Conservation (phyloP, 768 basidiomycete genomes). For the Agrocybe chaxingu region DNA sequence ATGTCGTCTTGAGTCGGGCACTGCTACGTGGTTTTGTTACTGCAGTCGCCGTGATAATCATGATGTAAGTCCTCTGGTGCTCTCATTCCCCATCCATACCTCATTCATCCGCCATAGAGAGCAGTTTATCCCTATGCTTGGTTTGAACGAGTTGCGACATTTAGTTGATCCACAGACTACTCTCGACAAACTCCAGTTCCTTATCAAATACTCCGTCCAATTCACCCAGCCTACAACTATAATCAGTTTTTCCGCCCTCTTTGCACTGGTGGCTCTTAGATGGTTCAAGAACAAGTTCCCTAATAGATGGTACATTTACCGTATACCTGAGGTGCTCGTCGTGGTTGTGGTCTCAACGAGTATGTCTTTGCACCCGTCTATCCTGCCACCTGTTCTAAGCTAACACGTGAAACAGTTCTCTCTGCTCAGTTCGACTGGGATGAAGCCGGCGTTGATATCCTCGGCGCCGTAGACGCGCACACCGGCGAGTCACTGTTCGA, state of each 20-base stretch:
- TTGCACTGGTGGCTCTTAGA: slow-evolving; percentile 60
- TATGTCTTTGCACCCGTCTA: slow-evolving; percentile 32
- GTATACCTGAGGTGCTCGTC: slow-evolving; percentile 86
- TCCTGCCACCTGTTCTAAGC: background rate
- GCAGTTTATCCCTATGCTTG: slow-evolving; percentile 89
- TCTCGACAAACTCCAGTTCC: slow-evolving; percentile 74
- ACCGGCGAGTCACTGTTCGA: slow-evolving; percentile 62
- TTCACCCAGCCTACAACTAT: slow-evolving; percentile 66
- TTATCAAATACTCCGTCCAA: slow-evolving; percentile 54
- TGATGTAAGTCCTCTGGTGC: slow-evolving; percentile 51
- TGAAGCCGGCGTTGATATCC: slow-evolving; percentile 72
- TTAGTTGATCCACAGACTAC: slow-evolving; percentile 61
- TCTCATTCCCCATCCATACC: background rate
- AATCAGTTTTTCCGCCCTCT: slow-evolving; percentile 72
- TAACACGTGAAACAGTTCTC: slow-evolving; percentile 44
- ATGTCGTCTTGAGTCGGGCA: slow-evolving; percentile 89
- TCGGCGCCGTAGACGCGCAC: slow-evolving; percentile 72
- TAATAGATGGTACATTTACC: slow-evolving; percentile 68
- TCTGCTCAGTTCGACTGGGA: slow-evolving; percentile 75
- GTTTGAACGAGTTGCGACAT: slow-evolving; percentile 57
- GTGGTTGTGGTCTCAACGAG: slow-evolving; percentile 82
- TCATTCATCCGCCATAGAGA: slow-evolving; percentile 41
- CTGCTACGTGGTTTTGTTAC: slow-evolving; percentile 85
- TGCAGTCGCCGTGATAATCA: slow-evolving; percentile 82
- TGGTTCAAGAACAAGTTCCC: slow-evolving; percentile 55